These are phyloP conservation scores for Claviceps africana DNA, from an alignment of 2,329 filamentous ascomycete species.

Conservation along the genomic window DNA sequence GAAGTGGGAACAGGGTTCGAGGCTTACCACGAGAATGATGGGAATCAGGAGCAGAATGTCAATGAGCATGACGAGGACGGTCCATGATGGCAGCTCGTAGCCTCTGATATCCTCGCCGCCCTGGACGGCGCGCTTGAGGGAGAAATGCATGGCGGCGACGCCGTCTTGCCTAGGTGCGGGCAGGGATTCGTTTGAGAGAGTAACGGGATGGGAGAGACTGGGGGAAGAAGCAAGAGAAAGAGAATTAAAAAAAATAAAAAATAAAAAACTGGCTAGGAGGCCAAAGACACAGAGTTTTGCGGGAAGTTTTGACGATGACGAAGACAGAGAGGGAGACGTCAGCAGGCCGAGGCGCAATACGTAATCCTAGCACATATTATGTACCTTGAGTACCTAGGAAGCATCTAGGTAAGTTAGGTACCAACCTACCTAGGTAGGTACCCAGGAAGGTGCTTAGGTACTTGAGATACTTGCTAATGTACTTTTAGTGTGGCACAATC, in stretches of 20 bases:
- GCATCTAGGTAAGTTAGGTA: too few relatives aligned
- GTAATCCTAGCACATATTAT: too few relatives aligned
- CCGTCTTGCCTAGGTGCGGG: not conserved
- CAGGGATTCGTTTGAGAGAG: not conserved
- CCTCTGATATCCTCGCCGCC: slow-evolving; percentile 11
- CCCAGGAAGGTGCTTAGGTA: too few relatives aligned
- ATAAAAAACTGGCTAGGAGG: not conserved
- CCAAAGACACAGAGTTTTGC: not conserved
- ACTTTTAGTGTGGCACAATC: too few relatives aligned
- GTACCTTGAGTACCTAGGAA: too few relatives aligned
- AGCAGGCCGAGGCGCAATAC: not conserved
- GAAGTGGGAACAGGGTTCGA: too few relatives aligned
- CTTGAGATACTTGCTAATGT: too few relatives aligned
- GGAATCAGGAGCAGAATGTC: slow-evolving; percentile 33
- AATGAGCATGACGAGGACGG: slow-evolving; percentile 23
- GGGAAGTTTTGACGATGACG: not conserved
- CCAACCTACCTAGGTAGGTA: too few relatives aligned
- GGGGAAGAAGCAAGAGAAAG: not conserved
- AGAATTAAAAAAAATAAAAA: not conserved
- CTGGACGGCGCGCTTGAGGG: slow-evolving; percentile 21
- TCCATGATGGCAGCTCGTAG: slow-evolving; percentile 25
- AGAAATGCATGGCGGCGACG: slow-evolving; percentile 6
- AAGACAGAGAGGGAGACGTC: not conserved
- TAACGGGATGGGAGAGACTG: too few relatives aligned
- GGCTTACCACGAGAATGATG: slow-evolving; percentile 27